Evolutionary conservation across 2,329 filamentous ascomycete species (phyloP).

Genomic region (Curvularia lunata): DNA sequence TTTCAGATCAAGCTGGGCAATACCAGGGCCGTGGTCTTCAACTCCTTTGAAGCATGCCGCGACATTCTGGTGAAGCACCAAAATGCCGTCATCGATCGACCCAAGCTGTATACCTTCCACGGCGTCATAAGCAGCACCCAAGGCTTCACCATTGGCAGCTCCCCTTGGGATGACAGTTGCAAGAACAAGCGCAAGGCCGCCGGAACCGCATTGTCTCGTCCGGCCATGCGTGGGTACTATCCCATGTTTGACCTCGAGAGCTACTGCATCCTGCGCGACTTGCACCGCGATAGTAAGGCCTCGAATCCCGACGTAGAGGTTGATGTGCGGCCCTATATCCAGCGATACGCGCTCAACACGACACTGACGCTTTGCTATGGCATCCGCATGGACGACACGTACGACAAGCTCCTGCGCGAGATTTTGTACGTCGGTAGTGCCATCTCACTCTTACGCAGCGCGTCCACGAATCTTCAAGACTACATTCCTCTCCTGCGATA

Average conservation of each 20-base stretch:
- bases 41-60: slow-evolving; percentile 60
- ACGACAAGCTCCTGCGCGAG: slow-evolving; percentile 59
- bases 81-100: slow-evolving; percentile 58
- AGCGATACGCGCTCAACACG: slow-evolving; percentile 61
- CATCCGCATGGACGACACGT: slow-evolving; percentile 61
- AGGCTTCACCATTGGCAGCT: slow-evolving; percentile 62
- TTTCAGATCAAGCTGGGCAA: slow-evolving; percentile 63
- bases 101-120: slow-evolving; percentile 62
- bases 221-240: slow-evolving; percentile 57
- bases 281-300: slow-evolving; percentile 53
- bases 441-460: slow-evolving; percentile 58
- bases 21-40: slow-evolving; percentile 60
- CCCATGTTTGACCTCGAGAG: slow-evolving; percentile 61
- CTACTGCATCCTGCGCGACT: slow-evolving; percentile 58
- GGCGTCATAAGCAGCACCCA: slow-evolving; percentile 57
- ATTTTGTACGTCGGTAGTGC: slow-evolving; percentile 61
- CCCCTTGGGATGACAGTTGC: slow-evolving; percentile 61
- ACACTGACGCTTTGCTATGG: slow-evolving; percentile 62
- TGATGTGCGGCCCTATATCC: slow-evolving; percentile 58
- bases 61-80: slow-evolving; percentile 59
- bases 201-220: slow-evolving; percentile 53
- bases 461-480: slow-evolving; percentile 61
- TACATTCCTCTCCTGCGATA: slow-evolving; percentile 60
- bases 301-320: slow-evolving; percentile 50
- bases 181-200: slow-evolving; percentile 61